phyloP scores from a whole-genome alignment of 768 basidiomycete species.

The Lentinula sp. region DNA sequence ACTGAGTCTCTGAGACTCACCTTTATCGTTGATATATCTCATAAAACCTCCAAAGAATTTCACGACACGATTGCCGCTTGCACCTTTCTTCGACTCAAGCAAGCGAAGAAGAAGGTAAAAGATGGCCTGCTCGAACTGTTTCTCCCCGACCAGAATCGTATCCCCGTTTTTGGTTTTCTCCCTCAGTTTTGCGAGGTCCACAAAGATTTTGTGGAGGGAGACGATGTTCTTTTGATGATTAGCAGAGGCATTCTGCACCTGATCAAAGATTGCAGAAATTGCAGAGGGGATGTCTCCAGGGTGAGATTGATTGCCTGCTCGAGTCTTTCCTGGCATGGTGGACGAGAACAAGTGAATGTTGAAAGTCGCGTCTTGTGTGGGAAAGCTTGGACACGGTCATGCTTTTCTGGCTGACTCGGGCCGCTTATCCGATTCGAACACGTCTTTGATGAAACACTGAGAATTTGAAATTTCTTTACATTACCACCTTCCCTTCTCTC shows the following conservation, averaged over 20 bases:
- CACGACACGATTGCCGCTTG: conserved; percentile 67
- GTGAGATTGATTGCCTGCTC: conserved; percentile 4
- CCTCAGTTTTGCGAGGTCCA: conserved; percentile 49
- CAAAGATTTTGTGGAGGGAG: conserved; percentile 74
- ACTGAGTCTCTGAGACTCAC: conserved; percentile 29
- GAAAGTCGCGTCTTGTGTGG: background rate
- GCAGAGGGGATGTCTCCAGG: conserved; percentile 14
- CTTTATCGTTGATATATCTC: conserved; percentile 69
- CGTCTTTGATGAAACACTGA: background rate
- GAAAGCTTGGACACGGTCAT: background rate
- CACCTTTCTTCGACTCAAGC: conserved; percentile 73
- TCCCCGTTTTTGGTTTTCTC: conserved; percentile 41
- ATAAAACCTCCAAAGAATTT: conserved; percentile 82
- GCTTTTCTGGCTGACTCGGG: background rate
- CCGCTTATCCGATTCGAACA: background rate
- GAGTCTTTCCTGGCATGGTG: background rate
- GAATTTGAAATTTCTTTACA: background rate
- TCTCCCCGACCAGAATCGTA: conserved; percentile 66
- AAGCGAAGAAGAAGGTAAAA: conserved; percentile 54
- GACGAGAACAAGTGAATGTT: background rate
- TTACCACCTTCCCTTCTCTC: background rate
- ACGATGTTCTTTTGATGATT: conserved; percentile 91
- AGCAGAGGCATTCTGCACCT: conserved; percentile 64
- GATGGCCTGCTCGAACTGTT: conserved; percentile 64
- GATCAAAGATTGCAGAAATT: conserved; percentile 69